Base-by-base conservation (phyloP, 2,329 filamentous ascomycete species). In the Cytospora piceae region DNA sequence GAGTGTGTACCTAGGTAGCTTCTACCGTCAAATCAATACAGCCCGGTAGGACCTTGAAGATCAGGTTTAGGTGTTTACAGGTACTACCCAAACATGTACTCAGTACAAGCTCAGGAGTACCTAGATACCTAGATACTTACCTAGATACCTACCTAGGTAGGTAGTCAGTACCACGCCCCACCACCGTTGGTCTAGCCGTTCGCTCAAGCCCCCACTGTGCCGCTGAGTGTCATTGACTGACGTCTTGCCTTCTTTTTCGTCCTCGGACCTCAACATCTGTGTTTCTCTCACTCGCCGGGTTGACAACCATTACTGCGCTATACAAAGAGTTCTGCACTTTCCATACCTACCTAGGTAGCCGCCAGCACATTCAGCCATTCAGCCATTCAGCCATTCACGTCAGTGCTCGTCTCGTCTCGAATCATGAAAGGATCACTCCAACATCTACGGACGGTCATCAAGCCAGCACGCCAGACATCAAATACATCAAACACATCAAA, bases 161-260 rank as follows among this genome's bases (percentile, higher is more conserved):
- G 59, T 56, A 61, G 2, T 31, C 9, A 34, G 34, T 61, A 61
- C 59, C 12, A n/a, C 29, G 42, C 59, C 59, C 59, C 59, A 62
- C 59, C 59, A 62, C 51, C 59, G 59, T 62, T 62, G 59, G 27
- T 32, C 37, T 34, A 24, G 59, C 51, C 37, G 51, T 27, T 49
- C 59, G 59, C 60, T 56, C 53, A 52, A 62, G 53, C 52, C 53
- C 56, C 53, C 60, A 51, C 24, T 56, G 56, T 56, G 34, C 46
- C 27, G 34, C 51, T n/a, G 37, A 49, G 60, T 49, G 51, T 42
- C 60, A 37, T 49, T 17, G 52, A 56, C 60, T 17, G 52, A 56
- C 60, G 17, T 62, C 52, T 62, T 11, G 20, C 42, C 20, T n/a
- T 53, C 53, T 32, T 42, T 57, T 27, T 62, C 53, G 56, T 62